Base-by-base conservation (phyloP, 2,329 filamentous ascomycete genomes). In the Esteya vermicola region DNA sequence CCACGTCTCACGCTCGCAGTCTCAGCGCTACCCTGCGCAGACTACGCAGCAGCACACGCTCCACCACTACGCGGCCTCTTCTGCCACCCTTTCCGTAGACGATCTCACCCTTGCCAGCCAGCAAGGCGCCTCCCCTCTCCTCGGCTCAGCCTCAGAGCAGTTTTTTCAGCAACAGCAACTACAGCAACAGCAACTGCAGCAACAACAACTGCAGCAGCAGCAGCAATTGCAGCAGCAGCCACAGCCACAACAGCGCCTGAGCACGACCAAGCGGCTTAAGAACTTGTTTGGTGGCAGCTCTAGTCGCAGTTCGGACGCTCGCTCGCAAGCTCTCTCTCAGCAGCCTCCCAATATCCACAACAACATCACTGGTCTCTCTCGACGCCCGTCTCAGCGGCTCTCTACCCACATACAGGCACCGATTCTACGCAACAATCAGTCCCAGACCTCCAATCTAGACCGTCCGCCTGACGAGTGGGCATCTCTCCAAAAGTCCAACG, bases 361-460 rank as follows among this genome's bases (percentile, higher is more conserved):
- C 51, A 69, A 67, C 51, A 61, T 60, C 43, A 48, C 57, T 36
- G 64, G 64, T 38, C 56, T 75, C 36, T 62, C 57, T 47, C 72
- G 72, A 47, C 63, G 70, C 48, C 63, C 67, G 25, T 78, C 75
- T 33, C 76, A 73, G 60, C 64, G 72, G 51, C 58, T 68, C 26
- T 37, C 35, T 54, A 70, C 68, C 64, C 63, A 67, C 45, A 56
- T 55, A 41, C 50, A 53, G 43, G 60, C 63, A 20, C 14, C 31
- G 19, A 53, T 59, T 48, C 51, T 57, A 49, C 48, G 67, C 47
- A 62, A 62, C 51, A 66, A 64, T 46, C 50, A 58, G 43, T 57
- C 57, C 32, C 60, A 62, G 46, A 45, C 59, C 36, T 60, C 61
- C 33, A 53, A 63, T 40, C 57, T 20, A 9, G 50, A 55, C 44